Base-by-base conservation (phyloP, 345 rosid genomes). In the Camelina laxa region DNA sequence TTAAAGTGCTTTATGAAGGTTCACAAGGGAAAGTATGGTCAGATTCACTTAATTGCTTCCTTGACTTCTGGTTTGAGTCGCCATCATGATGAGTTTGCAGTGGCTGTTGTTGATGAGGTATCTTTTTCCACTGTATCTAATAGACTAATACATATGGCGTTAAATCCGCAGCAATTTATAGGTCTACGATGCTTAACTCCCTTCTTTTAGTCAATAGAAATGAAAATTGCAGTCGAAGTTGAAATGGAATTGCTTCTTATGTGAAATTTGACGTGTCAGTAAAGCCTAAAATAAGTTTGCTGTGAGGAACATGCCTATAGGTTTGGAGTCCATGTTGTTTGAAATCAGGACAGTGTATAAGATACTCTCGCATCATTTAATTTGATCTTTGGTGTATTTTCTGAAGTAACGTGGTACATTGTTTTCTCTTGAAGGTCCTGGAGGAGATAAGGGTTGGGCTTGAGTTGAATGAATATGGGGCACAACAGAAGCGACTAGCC, bases 101-200 rank as follows among this genome's bases (percentile, higher is more conserved):
- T 96, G 53, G 96, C 96, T 64, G 95, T 96, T 80, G 98, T 92
- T 77, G 99, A 96, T 74, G 99, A 96, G 99, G 99, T 96, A 75
- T 69, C 87, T 51, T 57, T 65, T 68, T 64, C 65, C 75, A 38
- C 66, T 50, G 31, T 36, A 53, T 55, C 20, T 49, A 59, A 48
- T 56, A 33, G 65, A 70, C 58, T 59, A 16, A 48, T 67, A 33
- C 57, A 14, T 49, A 15, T 56, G 70, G 50, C 51, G n/a, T 63
- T 27, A 27, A 27, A 27, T 27, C 30, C 30, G 30, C 30, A 27
- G 5, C 30, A 27, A 27, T 27, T 27, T 27, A 27, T 27, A 33
- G 56, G 7, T 64, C 47, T 41, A 41, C 44, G 56, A 42, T 73
- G 33, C 38, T 42, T 44, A 54, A 21, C 36, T 53, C 17, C 21